Evolutionary conservation across 768 basidiomycete genomes (phyloP).

Genomic region (Leucogyrophana mollusca): DNA sequence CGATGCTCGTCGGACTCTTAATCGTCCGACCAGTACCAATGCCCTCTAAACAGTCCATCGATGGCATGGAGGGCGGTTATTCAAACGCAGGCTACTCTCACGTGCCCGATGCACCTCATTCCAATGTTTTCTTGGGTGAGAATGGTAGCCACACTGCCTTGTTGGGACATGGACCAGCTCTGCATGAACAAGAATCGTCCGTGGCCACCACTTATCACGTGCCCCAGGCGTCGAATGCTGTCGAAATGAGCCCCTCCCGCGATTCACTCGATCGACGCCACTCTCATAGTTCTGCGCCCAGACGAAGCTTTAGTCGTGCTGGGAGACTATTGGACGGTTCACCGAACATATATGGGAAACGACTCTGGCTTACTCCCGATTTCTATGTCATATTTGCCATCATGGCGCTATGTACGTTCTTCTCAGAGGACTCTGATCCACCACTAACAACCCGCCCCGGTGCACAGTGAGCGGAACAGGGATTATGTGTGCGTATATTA

Average conservation of each 20-base stretch:
- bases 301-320: background rate
- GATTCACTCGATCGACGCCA: background rate
- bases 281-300: background rate
- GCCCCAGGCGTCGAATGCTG: slow-evolving; percentile 10
- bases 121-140: slow-evolving; percentile 23
- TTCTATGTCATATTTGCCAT: slow-evolving; percentile 65
- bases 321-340: slow-evolving; percentile 18
- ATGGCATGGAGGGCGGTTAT: slow-evolving; percentile 18
- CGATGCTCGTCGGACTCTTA: slow-evolving; percentile 79
- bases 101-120: slow-evolving; percentile 14
- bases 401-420: slow-evolving; percentile 52
- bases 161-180: slow-evolving; percentile 16
- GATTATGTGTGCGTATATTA: slow-evolving; percentile 59
- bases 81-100: slow-evolving; percentile 19
- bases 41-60: slow-evolving; percentile 30
- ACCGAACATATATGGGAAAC: slow-evolving; percentile 54
- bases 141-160: slow-evolving; percentile 25
- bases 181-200: slow-evolving; percentile 12
- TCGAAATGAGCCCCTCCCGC: slow-evolving; percentile 24
- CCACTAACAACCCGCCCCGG: no score
- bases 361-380: slow-evolving; percentile 49
- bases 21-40: slow-evolving; percentile 70
- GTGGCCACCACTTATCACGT: slow-evolving; percentile 20
- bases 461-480: slow-evolving; percentile 67
- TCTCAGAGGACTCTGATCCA: background rate